Percentiles rank a stretch among this genome's conserved stretches.
Evolutionary conservation across 305 asterid species (phyloP).

Genomic region (Nicotiana rustica): DNA sequence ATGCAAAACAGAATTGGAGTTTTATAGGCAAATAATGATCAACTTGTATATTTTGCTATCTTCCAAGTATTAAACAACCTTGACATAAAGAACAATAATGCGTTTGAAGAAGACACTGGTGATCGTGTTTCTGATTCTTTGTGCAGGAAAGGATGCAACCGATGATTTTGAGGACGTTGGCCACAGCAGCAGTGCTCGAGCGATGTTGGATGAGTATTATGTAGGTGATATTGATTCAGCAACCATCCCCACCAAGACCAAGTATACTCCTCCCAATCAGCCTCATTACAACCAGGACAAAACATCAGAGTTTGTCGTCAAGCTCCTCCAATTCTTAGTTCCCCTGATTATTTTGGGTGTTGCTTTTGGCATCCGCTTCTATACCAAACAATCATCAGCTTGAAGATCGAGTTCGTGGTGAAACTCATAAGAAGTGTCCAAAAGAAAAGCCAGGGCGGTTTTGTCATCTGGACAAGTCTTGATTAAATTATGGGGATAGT

Average conservation of each 20-base stretch:
- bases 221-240: constrained; percentile 72
- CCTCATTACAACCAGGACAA: constrained; percentile 91
- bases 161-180: constrained; percentile 95
- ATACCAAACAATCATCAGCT: constrained; percentile 66
- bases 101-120: background rate
- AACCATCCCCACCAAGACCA: constrained; percentile 62
- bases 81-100: background rate
- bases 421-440: constrained; percentile 14
- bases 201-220: constrained; percentile 67
- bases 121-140: background rate
- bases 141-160: constrained; percentile 87
- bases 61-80: constrained; percentile 5
- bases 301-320: constrained; percentile 73
- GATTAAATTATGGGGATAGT: constrained; percentile 22
- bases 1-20: background rate
- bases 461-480: background rate
- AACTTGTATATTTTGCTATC: background rate
- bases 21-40: background rate
- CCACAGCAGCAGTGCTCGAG: constrained; percentile 80
- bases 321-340: constrained; percentile 85
- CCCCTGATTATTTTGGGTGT: constrained; percentile 79
- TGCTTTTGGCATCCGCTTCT: constrained; percentile 84
- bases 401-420: constrained; percentile 37
- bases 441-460: background rate
- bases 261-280: constrained; percentile 79